phyloP scores from a whole-genome alignment of 805 yeast genomes.

The Saturnispora gosingensis region DNA sequence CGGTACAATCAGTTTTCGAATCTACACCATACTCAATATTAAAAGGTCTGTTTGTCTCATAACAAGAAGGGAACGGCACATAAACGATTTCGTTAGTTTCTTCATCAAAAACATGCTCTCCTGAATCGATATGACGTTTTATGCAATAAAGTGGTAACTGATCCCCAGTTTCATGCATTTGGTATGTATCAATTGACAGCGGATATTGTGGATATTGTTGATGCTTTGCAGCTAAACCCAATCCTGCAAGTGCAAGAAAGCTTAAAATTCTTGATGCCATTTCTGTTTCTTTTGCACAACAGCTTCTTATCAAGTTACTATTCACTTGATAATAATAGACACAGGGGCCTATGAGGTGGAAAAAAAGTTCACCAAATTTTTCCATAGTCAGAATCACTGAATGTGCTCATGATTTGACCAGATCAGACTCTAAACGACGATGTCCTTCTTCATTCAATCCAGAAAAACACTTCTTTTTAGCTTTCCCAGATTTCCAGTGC shows the following conservation, averaged over 20 bases:
- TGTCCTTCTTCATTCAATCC: constrained; percentile 10
- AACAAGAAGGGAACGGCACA: constrained; percentile 50
- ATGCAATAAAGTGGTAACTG: constrained; percentile 49
- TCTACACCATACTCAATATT: constrained; percentile 42
- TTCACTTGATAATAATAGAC: not conserved
- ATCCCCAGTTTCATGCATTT: constrained; percentile 28
- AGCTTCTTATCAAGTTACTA: not conserved
- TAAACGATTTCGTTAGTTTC: constrained; percentile 50
- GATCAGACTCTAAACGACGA: constrained; percentile 5
- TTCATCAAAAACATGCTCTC: constrained; percentile 61
- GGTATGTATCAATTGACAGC: constrained; percentile 11
- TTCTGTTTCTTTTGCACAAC: not conserved
- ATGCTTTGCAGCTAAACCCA: constrained; percentile 13
- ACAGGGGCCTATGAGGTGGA: not conserved
- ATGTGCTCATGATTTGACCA: not conserved
- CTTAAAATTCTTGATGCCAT: not conserved
- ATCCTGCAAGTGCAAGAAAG: not conserved
- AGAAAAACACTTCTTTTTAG: constrained; percentile 26
- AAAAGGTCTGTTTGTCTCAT: constrained; percentile 55
- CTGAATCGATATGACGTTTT: constrained; percentile 58
- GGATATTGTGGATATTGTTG: constrained; percentile 23
- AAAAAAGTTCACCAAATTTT: not conserved
- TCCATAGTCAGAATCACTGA: not conserved
- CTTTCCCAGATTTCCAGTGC: constrained; percentile 30
- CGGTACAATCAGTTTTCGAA: constrained; percentile 50